phyloP scores from a whole-genome alignment of 2,329 filamentous ascomycete species.

The Mariannaea elegans region DNA sequence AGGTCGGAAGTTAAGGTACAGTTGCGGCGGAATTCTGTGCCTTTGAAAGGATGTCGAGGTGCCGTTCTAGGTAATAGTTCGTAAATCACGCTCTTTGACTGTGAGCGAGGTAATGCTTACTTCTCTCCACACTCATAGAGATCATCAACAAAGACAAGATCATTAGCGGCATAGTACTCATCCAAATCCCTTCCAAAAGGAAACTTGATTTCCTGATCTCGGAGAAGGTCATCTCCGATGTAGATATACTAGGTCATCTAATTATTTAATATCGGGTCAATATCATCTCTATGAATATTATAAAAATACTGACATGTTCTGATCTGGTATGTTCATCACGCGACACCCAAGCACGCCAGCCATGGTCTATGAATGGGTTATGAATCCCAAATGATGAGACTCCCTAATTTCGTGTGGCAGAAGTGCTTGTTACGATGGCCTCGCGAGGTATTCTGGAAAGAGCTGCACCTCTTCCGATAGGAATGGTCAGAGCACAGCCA shows the following conservation, averaged over 20 bases:
- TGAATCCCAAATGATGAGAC: background rate
- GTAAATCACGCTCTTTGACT: background rate
- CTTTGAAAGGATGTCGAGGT: background rate
- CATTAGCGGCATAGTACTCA: background rate
- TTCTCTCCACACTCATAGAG: background rate
- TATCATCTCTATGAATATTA: no score
- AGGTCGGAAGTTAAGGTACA: background rate
- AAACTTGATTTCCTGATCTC: conserved; percentile 22
- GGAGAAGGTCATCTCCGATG: conserved; percentile 24
- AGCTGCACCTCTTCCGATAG: conserved; percentile 29
- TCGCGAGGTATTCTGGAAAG: conserved; percentile 21
- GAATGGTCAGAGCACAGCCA: no score
- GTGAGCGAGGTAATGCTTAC: background rate
- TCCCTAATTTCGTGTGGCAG: conserved; percentile 21
- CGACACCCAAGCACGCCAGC: background rate
- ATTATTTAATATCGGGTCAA: background rate
- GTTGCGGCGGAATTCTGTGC: background rate
- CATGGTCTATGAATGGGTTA: conserved; percentile 11
- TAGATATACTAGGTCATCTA: conserved; percentile 31
- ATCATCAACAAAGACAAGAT: background rate
- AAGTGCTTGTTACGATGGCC: conserved; percentile 22
- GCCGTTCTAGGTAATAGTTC: background rate
- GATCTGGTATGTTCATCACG: background rate
- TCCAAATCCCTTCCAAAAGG: background rate
- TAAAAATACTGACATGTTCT: no score